Base-by-base conservation (phyloP, 345 rosid genomes). In the Lumnitzera racemosa region DNA sequence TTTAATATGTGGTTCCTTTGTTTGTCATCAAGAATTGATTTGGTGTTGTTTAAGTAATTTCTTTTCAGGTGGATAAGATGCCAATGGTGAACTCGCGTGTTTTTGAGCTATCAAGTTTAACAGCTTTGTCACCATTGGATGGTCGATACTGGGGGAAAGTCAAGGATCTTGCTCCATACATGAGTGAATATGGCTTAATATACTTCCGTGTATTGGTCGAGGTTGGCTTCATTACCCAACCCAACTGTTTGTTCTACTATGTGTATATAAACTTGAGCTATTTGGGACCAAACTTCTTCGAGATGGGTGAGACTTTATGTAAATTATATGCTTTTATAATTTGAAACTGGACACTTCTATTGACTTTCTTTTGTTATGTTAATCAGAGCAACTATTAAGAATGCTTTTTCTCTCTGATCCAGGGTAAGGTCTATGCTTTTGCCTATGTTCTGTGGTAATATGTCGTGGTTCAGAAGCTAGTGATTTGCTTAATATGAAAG, bases 101-200 rank as follows among this genome's bases (percentile, higher is more conserved):
- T 63, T 80, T 83, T 16, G 92, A 84, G 74, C 79, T 90, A 47
- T 88, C 96, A 11, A 76, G 64, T 66, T 83, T 88, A 57, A 90
- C 96, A 13, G 95, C 99, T 0, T 68, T 94, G 56, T 90, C 97
- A 0, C 96, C 97, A 49, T 64, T 94, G 80, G 97, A 90, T 61
- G 99, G 99, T 41, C 95, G 97, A 56, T 94, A 94, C 52, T 84
- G 99, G 96, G 76, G 82, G 1, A 76, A 78, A 76, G 97, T 86
- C 53, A 86, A 90, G 81, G 90, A 83, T 46, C 80, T 90, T 74
- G 85, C 99, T 51, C 84, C 92, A 62, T 82, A 74, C 48, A 61
- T 90, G 92, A 94, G 99, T 61, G 96, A 90, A 74, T 94, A 74
- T 64, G 96, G 96, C 1, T 71, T 90, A 49, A 88, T 94, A 46